Conservation (phyloP, 805 yeast genomes). For the Yarrowia divulgata region DNA sequence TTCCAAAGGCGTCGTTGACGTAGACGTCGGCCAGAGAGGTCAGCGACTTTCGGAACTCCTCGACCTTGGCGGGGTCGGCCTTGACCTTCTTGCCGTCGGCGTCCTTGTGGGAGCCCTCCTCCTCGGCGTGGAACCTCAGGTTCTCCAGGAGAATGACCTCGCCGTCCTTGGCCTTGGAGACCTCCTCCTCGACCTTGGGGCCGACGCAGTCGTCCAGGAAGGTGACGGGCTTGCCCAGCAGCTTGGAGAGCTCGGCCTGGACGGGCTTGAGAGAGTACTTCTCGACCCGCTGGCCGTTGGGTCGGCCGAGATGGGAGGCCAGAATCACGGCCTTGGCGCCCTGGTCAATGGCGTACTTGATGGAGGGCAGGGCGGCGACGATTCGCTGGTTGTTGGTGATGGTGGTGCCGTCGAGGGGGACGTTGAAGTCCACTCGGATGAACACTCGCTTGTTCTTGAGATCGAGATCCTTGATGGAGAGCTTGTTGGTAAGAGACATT, state of each 20-base stretch:
- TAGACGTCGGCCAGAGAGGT: constrained; percentile 95
- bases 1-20: constrained; percentile 97
- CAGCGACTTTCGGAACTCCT: constrained; percentile 85
- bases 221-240: constrained; percentile 74
- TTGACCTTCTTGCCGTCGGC: constrained; percentile 87
- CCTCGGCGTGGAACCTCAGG: constrained; percentile 98
- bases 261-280: constrained; percentile 95
- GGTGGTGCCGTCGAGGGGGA: constrained; percentile 83
- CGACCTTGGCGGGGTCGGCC: constrained; percentile 86
- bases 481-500: constrained; percentile 94
- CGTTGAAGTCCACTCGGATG: constrained; percentile 81
- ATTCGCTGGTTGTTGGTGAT: constrained; percentile 99
- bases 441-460: constrained; percentile 93
- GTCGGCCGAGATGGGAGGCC: constrained; percentile 99
- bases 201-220: constrained; percentile 96
- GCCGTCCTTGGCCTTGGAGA: constrained; percentile 76
- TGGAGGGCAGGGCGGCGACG: constrained; percentile 99
- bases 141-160: constrained; percentile 91
- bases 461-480: constrained; percentile 89
- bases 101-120: constrained; percentile 88
- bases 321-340: constrained; percentile 88
- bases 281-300: constrained; percentile 87
- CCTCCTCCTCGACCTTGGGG: constrained; percentile 80
- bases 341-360: constrained; percentile 90
- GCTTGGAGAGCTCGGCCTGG: constrained; percentile 82